Evolutionary conservation across 495 filamentous ascomycete genomes (phyloP), one percentile per base, ranked within the genome.

Genomic region (Apodospora peruviana): DNA sequence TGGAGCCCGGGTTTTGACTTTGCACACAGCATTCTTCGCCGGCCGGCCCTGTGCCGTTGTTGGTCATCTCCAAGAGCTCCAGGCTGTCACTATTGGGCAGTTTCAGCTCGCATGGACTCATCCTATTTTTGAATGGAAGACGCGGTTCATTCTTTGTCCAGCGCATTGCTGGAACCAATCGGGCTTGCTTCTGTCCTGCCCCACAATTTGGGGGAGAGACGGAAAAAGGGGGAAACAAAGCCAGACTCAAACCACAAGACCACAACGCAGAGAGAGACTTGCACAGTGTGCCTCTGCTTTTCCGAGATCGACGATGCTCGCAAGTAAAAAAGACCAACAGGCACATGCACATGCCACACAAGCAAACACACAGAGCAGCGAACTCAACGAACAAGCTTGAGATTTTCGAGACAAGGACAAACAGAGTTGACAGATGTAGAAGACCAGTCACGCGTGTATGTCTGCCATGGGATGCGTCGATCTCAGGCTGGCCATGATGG

Each of bases 191-290:
- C 29, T 17, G 14, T 27, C 23, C 27, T 40, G 40, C 47, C 47
- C 47, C 47, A 45, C 39, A 39, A 20, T 27, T 32, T 51, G 34
- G 48, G 52, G 52, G 53, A 48, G 32, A 43, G 32, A 46, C 47
- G 42, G 48, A 38, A 47, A 51, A 55, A 55, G 48, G 53, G 53
- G 53, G 47, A 32, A 49, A 16, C 16, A 40, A 43, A 12, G 40
- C 46, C 51, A 54, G 43, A 29, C 37, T 18, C 37, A 40, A n/a
- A 32, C 7, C 14, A n/a, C n/a, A n/a, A 7, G 27, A 14, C 14
- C 27, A 32, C 7, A 32, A 7, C 7, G 27, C 27, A 7, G 27
- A 37, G 19, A 29, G n/a, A 44, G 42, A 35, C 18, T 17, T 12
- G 40, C 29, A 38, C 27, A 44, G 41, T 21, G 24, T 23, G 35